Base-by-base conservation (phyloP, 1,139 yeast species). In the Lodderomyces oxycetoniae region DNA sequence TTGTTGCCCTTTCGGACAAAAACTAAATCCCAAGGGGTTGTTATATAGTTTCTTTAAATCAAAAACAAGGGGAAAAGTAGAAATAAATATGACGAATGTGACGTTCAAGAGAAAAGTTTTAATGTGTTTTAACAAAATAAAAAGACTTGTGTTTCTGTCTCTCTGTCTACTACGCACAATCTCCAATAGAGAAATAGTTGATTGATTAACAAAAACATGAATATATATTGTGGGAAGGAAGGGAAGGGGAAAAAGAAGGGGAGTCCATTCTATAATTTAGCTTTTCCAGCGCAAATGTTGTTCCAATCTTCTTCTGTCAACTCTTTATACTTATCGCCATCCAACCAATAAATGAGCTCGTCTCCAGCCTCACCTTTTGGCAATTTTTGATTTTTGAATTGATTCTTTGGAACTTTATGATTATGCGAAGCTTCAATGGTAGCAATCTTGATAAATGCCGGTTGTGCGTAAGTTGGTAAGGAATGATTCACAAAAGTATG, bases 381-480 rank as follows among this genome's bases (percentile, higher is more conserved):
- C 40, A 88, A 67, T 38, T 72, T 68, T 49, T 88, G 95, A 48
- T 83, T 77, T 50, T 87, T 77, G 58, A 79, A 88, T 33, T 64
- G 62, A 49, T 77, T 81, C 64, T 89, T 91, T 30, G 88, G 81
- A 22, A 89, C 78, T 65, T 91, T 91, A 61, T 86, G 91, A 54
- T 86, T 89, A 42, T 87, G 94, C 4, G 87, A 79, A 29, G 77
- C 74, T 47, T 74, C 73, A 41, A 89, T 79, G 37, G 64, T 61
- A 17, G 64, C 56, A 49, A 87, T 71, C 53, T 87, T 84, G 36
- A 88, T 60, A 52, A 91, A 88, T 32, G 82, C 71, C 1, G 98
- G 98, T 28, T 87, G 68, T 1, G 97, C 95, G 59, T 85, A 91
- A 47, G 71, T 77, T n/a, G 97, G 96, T 39, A 91, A 67, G 21